Percentiles rank a stretch among this genome's conserved stretches.
These are phyloP conservation scores for Saitozyma sp. DNA, from an alignment of 768 basidiomycete species.

Conservation along the genomic window DNA sequence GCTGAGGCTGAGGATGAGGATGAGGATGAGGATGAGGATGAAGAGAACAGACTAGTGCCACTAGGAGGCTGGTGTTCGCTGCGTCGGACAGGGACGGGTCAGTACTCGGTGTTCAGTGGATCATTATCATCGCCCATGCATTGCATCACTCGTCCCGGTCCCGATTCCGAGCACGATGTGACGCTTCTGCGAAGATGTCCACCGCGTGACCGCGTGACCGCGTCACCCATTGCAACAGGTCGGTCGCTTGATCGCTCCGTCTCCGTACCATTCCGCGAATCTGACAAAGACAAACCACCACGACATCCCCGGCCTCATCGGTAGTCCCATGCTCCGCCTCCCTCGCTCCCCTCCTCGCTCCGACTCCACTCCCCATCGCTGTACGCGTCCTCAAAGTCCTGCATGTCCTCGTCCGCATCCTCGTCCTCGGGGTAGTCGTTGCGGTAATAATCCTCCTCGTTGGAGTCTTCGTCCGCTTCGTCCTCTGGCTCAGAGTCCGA, in stretches of 20 bases:
- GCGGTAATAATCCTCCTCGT: slow-evolving; percentile 48
- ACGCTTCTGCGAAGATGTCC: no score
- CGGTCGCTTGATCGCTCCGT: background rate
- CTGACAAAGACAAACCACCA: background rate
- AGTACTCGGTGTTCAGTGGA: no score
- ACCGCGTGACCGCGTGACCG: background rate
- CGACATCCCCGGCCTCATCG: background rate
- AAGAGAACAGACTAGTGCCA: no score
- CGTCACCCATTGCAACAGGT: background rate
- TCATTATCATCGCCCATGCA: no score
- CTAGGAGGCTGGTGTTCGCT: no score
- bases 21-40: no score
- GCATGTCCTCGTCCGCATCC: slow-evolving; percentile 48
- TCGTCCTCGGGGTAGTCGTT: slow-evolving; percentile 50
- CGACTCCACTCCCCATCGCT: slow-evolving; percentile 10
- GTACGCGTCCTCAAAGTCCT: slow-evolving; percentile 29
- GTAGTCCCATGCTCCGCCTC: slow-evolving; percentile 8
- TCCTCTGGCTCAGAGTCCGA: slow-evolving; percentile 44
- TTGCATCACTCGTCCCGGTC: no score
- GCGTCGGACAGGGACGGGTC: no score
- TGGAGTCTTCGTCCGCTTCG: slow-evolving; percentile 49
- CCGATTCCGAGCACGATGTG: no score
- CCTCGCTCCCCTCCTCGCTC: slow-evolving; percentile 3
- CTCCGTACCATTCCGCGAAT: background rate
- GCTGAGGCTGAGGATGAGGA: no score